phyloP scores from a whole-genome alignment of 2,329 filamentous ascomycete genomes.

The Torrubiellomyces zombiae region DNA sequence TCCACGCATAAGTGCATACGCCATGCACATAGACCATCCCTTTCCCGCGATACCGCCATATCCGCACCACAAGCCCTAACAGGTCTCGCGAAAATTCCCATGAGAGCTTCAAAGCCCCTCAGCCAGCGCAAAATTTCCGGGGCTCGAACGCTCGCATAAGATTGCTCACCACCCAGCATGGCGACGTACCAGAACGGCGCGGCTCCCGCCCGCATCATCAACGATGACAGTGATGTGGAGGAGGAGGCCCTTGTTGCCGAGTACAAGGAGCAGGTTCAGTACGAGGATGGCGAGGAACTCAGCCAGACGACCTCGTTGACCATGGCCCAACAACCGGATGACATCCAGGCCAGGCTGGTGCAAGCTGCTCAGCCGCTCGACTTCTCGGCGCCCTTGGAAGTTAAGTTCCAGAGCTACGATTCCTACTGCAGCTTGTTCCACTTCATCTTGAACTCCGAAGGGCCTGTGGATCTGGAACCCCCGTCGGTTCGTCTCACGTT shows the following conservation, averaged over 20 bases:
- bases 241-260: conserved; percentile 92
- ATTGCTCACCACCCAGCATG: conserved; percentile 25
- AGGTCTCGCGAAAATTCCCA: conserved; percentile 20
- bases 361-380: conserved; percentile 90
- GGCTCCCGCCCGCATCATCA: conserved; percentile 41
- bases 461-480: conserved; percentile 92
- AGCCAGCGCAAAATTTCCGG: conserved; percentile 20
- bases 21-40: conserved; percentile 11
- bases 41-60: conserved; percentile 10
- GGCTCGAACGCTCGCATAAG: conserved; percentile 8
- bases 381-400: conserved; percentile 87
- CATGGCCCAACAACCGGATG: conserved; percentile 62
- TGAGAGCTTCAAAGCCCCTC: conserved; percentile 11
- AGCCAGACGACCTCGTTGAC: conserved; percentile 56
- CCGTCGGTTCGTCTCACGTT: conserved; percentile 57
- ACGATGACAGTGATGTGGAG: conserved; percentile 84
- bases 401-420: conserved; percentile 98
- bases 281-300: conserved; percentile 69
- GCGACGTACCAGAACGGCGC: conserved; percentile 45
- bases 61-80: conserved; percentile 22
- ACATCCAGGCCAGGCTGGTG: conserved; percentile 81
- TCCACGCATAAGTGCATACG: conserved; percentile 11
- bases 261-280: conserved; percentile 92
- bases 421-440: conserved; percentile 99
- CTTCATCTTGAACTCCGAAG: conserved; percentile 97